A percentile compares a stretch with the other conserved stretches of the same genome.
phyloP scores from a whole-genome alignment of 176 grass and related monocot genomes.

The Secale cereale region DNA sequence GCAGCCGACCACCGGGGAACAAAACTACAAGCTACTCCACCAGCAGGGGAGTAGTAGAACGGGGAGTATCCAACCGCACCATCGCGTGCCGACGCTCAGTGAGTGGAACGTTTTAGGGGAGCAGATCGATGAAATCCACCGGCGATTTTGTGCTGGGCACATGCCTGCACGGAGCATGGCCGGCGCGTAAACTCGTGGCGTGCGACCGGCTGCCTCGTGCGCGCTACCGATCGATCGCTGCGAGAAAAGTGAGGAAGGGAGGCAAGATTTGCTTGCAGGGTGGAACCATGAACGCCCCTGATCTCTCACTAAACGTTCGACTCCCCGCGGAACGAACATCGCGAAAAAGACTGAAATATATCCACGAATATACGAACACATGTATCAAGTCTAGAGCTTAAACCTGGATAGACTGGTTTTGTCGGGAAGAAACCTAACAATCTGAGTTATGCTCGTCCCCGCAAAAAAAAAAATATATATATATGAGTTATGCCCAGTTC shows the following conservation, averaged over 20 bases:
- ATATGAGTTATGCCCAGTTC: no score
- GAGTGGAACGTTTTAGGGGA: not conserved
- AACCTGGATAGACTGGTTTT: no score
- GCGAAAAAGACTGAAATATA: no score
- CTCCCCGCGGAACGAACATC: no score
- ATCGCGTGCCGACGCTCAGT: not conserved
- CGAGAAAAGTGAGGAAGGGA: not conserved
- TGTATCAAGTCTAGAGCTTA: no score
- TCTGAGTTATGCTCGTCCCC: no score
- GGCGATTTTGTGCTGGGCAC: constrained; percentile 18
- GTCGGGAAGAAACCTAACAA: no score
- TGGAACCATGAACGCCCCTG: no score
- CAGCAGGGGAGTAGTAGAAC: not conserved
- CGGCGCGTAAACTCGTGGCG: not conserved
- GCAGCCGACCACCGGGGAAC: constrained; percentile 18
- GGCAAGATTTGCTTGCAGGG: not conserved
- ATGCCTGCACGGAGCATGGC: constrained; percentile 12
- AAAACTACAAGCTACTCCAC: not conserved
- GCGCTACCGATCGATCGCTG: no score
- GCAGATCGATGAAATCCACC: constrained; percentile 19
- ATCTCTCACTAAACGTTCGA: no score
- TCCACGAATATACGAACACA: no score
- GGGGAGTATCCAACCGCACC: not conserved
- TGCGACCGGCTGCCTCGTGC: constrained; percentile 15
- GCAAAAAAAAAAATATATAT: no score